Conservation (phyloP, 2,329 filamentous ascomycete species). For the Ascochyta clinopodiicola region DNA sequence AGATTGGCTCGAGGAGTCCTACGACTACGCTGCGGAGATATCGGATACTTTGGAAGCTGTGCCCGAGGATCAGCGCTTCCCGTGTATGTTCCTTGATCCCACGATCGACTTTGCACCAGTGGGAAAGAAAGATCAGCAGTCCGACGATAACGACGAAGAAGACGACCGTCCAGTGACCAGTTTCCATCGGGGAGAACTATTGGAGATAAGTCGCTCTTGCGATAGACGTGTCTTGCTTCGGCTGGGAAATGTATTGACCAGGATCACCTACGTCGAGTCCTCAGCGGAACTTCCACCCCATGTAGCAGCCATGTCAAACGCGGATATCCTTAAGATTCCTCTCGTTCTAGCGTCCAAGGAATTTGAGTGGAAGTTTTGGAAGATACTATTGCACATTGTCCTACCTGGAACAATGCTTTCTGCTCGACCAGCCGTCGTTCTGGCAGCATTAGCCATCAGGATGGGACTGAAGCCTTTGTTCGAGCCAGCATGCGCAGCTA, state of each 20-base stretch:
- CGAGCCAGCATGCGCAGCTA: conserved; percentile 51
- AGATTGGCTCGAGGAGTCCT: no score
- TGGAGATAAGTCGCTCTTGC: conserved; percentile 61
- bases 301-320: conserved; percentile 40
- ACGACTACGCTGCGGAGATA: no score
- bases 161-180: no score
- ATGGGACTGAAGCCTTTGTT: conserved; percentile 38
- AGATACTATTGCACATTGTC: conserved; percentile 56
- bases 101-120: no score
- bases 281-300: conserved; percentile 54
- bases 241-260: conserved; percentile 56
- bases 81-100: no score
- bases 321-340: conserved; percentile 54
- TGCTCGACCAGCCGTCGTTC: conserved; percentile 53
- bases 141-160: no score
- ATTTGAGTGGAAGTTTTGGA: conserved; percentile 55
- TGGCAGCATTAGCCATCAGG: conserved; percentile 56
- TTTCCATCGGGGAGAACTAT: conserved; percentile 52
- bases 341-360: conserved; percentile 49
- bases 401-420: conserved; percentile 58
- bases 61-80: no score
- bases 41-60: no score
- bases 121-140: no score
- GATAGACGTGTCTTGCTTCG: conserved; percentile 57
- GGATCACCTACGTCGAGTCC: conserved; percentile 53